A percentile compares a stretch with the other conserved stretches of the same genome.
These are phyloP conservation scores for Tagetes patula DNA, from an alignment of 129 eudicot species.

Conservation along the genomic window DNA sequence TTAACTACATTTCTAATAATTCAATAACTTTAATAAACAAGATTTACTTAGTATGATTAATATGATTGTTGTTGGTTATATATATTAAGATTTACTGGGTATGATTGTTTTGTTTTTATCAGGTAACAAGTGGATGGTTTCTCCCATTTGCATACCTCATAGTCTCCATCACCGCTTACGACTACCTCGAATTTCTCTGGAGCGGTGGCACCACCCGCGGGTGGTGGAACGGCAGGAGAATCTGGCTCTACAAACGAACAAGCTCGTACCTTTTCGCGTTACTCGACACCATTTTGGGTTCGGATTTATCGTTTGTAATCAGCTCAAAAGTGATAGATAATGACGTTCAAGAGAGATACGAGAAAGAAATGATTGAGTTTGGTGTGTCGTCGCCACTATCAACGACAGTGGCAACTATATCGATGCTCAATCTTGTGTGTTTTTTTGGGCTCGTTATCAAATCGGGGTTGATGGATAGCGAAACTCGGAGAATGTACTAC, in stretches of 20 bases:
- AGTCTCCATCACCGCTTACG: constrained; percentile 30
- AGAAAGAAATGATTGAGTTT: constrained; percentile 74
- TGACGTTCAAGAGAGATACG: constrained; percentile 48
- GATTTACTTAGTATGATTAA: not conserved
- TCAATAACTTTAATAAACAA: not conserved
- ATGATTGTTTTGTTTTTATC: too few species aligned
- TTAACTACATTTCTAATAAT: not conserved
- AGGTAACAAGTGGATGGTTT: constrained; percentile 68
- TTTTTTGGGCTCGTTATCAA: constrained; percentile 34
- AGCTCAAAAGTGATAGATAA: constrained; percentile 57
- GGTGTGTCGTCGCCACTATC: constrained; percentile 62
- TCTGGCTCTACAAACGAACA: constrained; percentile 82
- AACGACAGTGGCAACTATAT: constrained; percentile 45
- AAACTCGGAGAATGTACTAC: not conserved
- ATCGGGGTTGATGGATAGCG: constrained; percentile 1
- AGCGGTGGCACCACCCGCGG: constrained; percentile 65
- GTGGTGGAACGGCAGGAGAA: constrained; percentile 91
- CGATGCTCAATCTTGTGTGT: constrained; percentile 64
- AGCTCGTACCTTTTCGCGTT: constrained; percentile 69
- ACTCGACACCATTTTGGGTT: constrained; percentile 54
- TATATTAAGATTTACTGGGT: not conserved
- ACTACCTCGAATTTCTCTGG: constrained; percentile 50
- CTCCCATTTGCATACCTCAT: constrained; percentile 60
- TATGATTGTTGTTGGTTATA: not conserved
- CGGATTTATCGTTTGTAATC: constrained; percentile 49